Conservation (phyloP, 2,329 filamentous ascomycete genomes). For the Rhinocladiella mackenziei region DNA sequence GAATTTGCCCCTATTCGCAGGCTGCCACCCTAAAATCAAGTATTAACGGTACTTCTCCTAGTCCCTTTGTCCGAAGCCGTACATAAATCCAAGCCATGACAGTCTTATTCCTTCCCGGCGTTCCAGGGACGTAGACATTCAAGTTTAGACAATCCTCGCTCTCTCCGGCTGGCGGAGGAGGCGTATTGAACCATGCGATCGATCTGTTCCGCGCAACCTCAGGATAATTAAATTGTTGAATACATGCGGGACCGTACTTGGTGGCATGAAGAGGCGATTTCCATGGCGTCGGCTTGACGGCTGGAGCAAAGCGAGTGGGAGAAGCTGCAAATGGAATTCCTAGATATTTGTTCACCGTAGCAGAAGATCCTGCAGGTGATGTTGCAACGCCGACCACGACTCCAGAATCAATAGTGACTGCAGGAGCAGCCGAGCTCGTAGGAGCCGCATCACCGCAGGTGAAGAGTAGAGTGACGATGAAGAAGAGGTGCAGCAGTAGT, state of each 20-base stretch:
- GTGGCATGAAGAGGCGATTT: constrained; percentile 27
- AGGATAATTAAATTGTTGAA: constrained; percentile 33
- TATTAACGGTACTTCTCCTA: no score
- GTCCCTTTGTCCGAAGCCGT: no score
- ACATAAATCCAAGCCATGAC: constrained; percentile 42
- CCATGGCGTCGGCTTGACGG: constrained; percentile 26
- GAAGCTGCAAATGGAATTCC: constrained; percentile 34
- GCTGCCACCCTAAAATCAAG: constrained; percentile 32
- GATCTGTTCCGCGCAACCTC: constrained; percentile 31
- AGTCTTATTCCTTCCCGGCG: constrained; percentile 30
- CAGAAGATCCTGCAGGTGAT: constrained; percentile 26
- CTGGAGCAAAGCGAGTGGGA: constrained; percentile 32
- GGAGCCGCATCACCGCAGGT: neutral
- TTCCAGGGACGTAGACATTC: constrained; percentile 39
- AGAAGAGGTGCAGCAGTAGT: neutral
- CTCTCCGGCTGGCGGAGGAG: constrained; percentile 29
- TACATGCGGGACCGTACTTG: constrained; percentile 31
- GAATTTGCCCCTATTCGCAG: constrained; percentile 35
- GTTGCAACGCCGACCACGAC: constrained; percentile 31
- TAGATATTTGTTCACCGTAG: constrained; percentile 32
- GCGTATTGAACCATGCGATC: constrained; percentile 28
- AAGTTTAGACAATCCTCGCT: constrained; percentile 42
- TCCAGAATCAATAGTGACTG: constrained; percentile 31
- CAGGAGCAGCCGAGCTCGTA: constrained; percentile 17
- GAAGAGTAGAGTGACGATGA: neutral